Evolutionary conservation across 306 rosid species (phyloP), one percentile per base, ranked within the genome.

Genomic region (Mimosa bimucronata): DNA sequence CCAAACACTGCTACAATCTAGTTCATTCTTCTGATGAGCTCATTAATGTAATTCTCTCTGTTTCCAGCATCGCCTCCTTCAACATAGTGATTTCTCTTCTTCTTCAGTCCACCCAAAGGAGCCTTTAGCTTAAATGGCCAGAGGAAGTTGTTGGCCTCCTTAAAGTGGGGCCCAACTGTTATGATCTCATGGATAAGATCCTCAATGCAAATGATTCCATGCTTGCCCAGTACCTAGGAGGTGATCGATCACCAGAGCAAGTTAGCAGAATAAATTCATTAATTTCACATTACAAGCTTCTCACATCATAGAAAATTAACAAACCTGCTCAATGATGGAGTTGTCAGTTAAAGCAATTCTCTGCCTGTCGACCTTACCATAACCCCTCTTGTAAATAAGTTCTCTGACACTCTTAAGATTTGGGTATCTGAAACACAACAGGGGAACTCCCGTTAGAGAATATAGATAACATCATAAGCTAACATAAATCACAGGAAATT

Each of bases 111-210:
- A 29, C 98, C 96, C 88, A 92, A 67, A 7, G 98, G 98, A 18
- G 98, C 98, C 91, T 90, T 94, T 26, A 94, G 95, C 92, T 94
- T 94, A 69, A 94, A 92, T 68, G 98, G 97, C 97, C 98, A 94
- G 2, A 94, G 90, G 82, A 89, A 92, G 87, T 92, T 94, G 82
- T 92, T 92, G 40, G 98, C 96, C 83, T 92, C 92, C 92, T 88
- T 94, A 23, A 94, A 94, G 71, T 94, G 97, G 16, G 98, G 97
- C 12, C 97, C 98, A n/a, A 90, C 98, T 0, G 93, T 88, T 53
- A 88, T 66, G 83, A 92, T 94, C 91, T 92, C 98, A 14, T 92
- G 98, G 66, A 92, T 87, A 45, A 94, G 94, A 86, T 92, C 98
- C 66, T 94, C 97, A 0, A 77, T 41, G 71, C 90, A 92, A 38